These are phyloP conservation scores for Rostrohypoxylon terebratum DNA, from an alignment of 495 filamentous ascomycete species.

Conservation along the genomic window DNA sequence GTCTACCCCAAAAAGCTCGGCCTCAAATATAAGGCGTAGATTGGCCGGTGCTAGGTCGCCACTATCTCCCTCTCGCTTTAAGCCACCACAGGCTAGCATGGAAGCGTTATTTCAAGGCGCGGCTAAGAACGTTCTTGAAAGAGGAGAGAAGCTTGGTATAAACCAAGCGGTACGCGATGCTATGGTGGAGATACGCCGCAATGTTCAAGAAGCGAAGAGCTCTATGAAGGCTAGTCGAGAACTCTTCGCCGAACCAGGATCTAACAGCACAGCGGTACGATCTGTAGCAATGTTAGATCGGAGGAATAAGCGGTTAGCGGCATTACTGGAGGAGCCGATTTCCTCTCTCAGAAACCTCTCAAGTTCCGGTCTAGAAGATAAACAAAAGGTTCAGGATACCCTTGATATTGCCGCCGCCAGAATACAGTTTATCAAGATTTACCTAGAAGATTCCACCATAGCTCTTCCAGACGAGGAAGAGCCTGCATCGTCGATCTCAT, in stretches of 20 bases:
- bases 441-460: conserved; percentile 74
- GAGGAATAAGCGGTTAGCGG: conserved; percentile 78
- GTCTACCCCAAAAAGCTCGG: conserved; percentile 41
- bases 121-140: conserved; percentile 82
- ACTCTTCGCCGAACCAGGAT: conserved; percentile 46
- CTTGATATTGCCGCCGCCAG: conserved; percentile 76
- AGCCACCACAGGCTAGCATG: conserved; percentile 71
- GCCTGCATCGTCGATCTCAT: conserved; percentile 17
- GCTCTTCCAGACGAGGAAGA: conserved; percentile 63
- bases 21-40: conserved; percentile 39
- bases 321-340: conserved; percentile 77
- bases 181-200: conserved; percentile 77
- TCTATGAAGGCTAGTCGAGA: conserved; percentile 47
- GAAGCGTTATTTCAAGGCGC: conserved; percentile 88
- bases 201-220: conserved; percentile 60
- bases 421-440: conserved; percentile 81
- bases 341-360: conserved; percentile 70
- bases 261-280: conserved; percentile 37
- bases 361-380: conserved; percentile 53
- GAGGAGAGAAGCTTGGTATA: conserved; percentile 87
- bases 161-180: conserved; percentile 92
- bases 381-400: conserved; percentile 55
- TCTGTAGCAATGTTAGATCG: conserved; percentile 67
- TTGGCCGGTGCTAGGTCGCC: conserved; percentile 59
- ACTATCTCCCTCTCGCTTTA: conserved; percentile 68